A percentile compares a stretch with the other conserved stretches of the same genome.
These are phyloP conservation scores for Rhodotorula kratochvilovae DNA, from an alignment of 768 basidiomycete species.

Conservation along the genomic window DNA sequence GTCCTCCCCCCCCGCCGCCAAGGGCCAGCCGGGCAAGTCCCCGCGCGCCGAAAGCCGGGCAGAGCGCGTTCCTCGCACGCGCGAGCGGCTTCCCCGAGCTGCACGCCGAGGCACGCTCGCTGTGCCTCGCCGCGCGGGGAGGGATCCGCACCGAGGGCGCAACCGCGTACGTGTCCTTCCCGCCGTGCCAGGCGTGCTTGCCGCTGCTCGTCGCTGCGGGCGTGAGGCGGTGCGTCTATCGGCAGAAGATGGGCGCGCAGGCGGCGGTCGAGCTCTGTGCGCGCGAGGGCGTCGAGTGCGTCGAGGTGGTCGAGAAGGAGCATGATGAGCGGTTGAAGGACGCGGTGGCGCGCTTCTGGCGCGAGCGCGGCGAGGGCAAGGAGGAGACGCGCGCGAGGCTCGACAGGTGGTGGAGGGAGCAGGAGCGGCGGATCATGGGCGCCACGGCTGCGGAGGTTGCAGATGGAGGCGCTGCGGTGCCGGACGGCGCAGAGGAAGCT, in stretches of 20 bases:
- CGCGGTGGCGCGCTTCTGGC: conserved; percentile 16
- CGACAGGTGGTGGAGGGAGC: conserved; percentile 15
- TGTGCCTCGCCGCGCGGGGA: conserved; percentile 20
- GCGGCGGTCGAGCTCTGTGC: conserved; percentile 12
- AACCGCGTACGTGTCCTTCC: conserved; percentile 36
- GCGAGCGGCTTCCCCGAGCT: conserved; percentile 21
- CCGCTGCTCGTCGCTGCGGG: conserved; percentile 25
- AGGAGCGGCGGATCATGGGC: conserved; percentile 7
- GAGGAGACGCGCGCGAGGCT: conserved; percentile 19
- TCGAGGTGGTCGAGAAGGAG: conserved; percentile 25
- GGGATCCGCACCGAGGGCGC: conserved; percentile 12
- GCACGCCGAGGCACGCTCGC: conserved; percentile 34
- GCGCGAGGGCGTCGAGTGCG: conserved; percentile 16
- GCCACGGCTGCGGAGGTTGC: no score
- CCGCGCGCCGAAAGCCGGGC: conserved; percentile 2
- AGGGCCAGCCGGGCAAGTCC: neutral
- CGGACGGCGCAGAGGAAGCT: no score
- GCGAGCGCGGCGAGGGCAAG: conserved; percentile 10
- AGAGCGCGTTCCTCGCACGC: conserved; percentile 13
- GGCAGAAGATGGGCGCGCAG: neutral
- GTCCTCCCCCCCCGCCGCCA: neutral
- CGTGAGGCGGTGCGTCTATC: conserved; percentile 24
- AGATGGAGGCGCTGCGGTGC: no score
- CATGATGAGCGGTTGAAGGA: conserved; percentile 26
- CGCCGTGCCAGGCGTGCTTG: conserved; percentile 25